Conservation (phyloP, 148 eudicot genomes). For the Rhododendron ferrugineum region DNA sequence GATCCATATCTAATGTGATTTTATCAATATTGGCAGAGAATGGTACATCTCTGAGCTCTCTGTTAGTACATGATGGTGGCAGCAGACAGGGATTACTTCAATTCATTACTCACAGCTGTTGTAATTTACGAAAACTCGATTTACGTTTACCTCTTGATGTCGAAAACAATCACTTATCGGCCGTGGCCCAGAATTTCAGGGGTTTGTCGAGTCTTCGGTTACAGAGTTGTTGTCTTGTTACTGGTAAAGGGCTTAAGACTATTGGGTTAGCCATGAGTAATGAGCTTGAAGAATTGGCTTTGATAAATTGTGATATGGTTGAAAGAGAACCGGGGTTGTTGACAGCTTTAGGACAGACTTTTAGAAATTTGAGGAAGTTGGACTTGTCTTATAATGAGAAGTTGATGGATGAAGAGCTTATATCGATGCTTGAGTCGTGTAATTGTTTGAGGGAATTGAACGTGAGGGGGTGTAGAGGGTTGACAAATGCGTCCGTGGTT, state of each 20-base stretch:
- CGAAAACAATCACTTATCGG: conserved; percentile 31
- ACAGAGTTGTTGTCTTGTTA: conserved; percentile 46
- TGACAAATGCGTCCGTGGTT: conserved; percentile 21
- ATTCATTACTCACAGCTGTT: conserved; percentile 31
- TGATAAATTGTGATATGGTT: conserved; percentile 43
- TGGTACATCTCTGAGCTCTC: conserved; percentile 22
- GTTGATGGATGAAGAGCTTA: conserved; percentile 44
- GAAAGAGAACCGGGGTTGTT: conserved; percentile 31
- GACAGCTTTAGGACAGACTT: conserved; percentile 42
- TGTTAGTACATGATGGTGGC: conserved; percentile 60
- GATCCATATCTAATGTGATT: conserved; percentile 35
- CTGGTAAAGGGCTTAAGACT: conserved; percentile 40
- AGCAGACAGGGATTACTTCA: conserved; percentile 43
- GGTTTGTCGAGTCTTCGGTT: conserved; percentile 28
- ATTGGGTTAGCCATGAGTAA: conserved; percentile 20
- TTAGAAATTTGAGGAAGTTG: conserved; percentile 30
- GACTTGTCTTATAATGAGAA: conserved; percentile 46
- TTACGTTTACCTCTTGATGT: conserved; percentile 54
- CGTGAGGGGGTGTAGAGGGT: conserved; percentile 38
- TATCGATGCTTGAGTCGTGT: conserved; percentile 43
- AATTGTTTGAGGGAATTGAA: conserved; percentile 27
- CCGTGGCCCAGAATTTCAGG: conserved; percentile 29
- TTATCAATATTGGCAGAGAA: conserved; percentile 34
- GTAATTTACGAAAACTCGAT: conserved; percentile 36
- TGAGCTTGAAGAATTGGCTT: conserved; percentile 38